Evolutionary conservation across 2,329 filamentous ascomycete species (phyloP).

Genomic region (Xylariaceae sp.): DNA sequence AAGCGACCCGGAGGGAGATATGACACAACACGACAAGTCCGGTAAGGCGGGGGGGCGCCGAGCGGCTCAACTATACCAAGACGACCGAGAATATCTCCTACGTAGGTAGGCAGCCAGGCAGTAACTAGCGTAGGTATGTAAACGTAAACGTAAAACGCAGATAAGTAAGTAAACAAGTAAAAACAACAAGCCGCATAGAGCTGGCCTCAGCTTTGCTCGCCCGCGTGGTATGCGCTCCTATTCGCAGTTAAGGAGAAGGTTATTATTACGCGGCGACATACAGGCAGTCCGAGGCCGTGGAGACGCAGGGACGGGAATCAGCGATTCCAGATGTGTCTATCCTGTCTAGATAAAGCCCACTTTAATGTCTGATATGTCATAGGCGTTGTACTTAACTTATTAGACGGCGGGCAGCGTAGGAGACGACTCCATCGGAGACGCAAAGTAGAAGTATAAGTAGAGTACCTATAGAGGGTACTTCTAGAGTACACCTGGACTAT

Average conservation of each 20-base stretch:
- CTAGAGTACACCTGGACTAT: not conserved
- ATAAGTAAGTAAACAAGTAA: too few species aligned
- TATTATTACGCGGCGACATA: conserved; percentile 1
- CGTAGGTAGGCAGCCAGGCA: not conserved
- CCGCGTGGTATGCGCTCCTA: not conserved
- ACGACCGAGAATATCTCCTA: not conserved
- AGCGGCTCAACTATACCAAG: conserved; percentile 11
- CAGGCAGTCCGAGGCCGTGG: conserved; percentile 15
- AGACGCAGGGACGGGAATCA: conserved; percentile 12
- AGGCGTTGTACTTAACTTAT: not conserved
- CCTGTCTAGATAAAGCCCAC: not conserved
- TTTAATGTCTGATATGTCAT: not conserved
- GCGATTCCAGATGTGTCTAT: conserved; percentile 4
- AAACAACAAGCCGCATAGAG: not conserved
- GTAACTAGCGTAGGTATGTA: not conserved
- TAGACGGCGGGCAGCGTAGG: not conserved
- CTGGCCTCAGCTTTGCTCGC: not conserved
- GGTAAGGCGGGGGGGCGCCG: conserved; percentile 3
- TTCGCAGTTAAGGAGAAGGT: conserved; percentile 5
- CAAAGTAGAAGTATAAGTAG: not conserved
- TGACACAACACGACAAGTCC: conserved; percentile 1
- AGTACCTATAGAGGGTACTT: not conserved
- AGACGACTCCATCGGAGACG: conserved; percentile 2
- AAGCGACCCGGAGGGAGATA: not conserved
- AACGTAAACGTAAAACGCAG: not conserved